Base-by-base conservation (phyloP, 306 rosid species). In the Quercus ilex region DNA sequence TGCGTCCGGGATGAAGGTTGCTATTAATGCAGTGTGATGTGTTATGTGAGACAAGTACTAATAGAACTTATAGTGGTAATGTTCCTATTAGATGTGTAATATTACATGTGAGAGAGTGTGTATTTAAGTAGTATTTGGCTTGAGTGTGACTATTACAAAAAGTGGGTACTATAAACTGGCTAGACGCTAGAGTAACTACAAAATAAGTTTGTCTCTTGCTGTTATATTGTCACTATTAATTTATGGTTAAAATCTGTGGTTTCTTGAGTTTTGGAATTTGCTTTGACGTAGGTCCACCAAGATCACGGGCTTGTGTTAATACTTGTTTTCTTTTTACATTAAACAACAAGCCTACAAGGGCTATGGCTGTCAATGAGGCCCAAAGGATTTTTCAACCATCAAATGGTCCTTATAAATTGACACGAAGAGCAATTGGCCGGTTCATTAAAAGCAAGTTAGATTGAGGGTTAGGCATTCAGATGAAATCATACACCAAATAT, bases 1-100 rank as follows among this genome's bases (percentile, higher is more conserved):
- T 17, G 18, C 77, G 6, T 83, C 91, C 35, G 88, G 88, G 26
- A 91, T 93, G 97, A 91, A 85, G 79, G 35, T 93, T 74, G 89
- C 89, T 35, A 73, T 91, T 52, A 83, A 58, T 74, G 94, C 94
- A 6, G 64, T 51, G 17, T 91, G 79, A 57, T 64, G 26, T 3
- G 6, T 17, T 23, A 18, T 20, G 69, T 23, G 46, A 41, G 46
- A 41, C 46, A 41, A 41, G 46, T 41, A 41, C 46, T 41, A 8
- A 41, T 41, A 41, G 20, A 63, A 28, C 41, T 63, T 12, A 62
- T 28, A 26, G 19, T 17, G 46, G 17, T 64, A 30, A 5, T 64
- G 43, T 1, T 14, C 4, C 43, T 62, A 12, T 4, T 26, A 26
- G 68, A 62, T 62, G 12, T 46, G 52, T 46, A 46, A 46, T 46